Base-by-base conservation (phyloP, 192 early-diverging fungal species). In the Backusella circina region DNA sequence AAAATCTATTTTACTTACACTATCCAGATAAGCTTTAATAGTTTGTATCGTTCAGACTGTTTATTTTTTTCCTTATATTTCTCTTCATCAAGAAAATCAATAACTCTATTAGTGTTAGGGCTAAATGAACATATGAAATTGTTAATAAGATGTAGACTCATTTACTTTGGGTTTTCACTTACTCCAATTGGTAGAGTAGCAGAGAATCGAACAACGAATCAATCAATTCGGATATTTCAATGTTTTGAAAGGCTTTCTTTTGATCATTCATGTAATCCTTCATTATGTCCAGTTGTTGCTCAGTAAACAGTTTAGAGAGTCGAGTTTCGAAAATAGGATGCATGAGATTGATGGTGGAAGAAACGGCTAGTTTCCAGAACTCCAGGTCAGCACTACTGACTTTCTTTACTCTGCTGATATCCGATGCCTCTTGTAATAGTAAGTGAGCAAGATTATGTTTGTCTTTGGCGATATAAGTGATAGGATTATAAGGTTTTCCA, bases 1-100 rank as follows among this genome's bases (percentile, higher is more conserved):
- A 68, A 68, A 68, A 68, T 68, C 67, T 68, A 68, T 68, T 68
- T 68, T 68, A 68, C 67, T 67, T 67, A 21, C 65, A 67, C 9
- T 67, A 67, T 67, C 65, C n/a, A 67, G 67, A 68, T 41, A 68
- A 68, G 38, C 21, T 41, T 39, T 21, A 41, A 39, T 68, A n/a
- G 23, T 39, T 39, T 37, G 67, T 68, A 68, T 39, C 67, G 37
- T 68, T 68, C 67, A 68, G 67, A 68, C 67, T 68, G 38, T 68
- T 41, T 68, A 68, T 68, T 2, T 68, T 68, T 41, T 39, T 68
- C 67, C 67, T 68, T 68, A 68, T 68, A 68, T 39, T 68, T 68
- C 67, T n/a, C 67, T 39, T 39, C 66, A 23, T 67, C 66, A 67
- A 67, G 21, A 35, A 67, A 37, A 38, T 36, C 18, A 37, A 67